phyloP scores from a whole-genome alignment of 2,329 filamentous ascomycete species.

The Monilinia fructicola region DNA sequence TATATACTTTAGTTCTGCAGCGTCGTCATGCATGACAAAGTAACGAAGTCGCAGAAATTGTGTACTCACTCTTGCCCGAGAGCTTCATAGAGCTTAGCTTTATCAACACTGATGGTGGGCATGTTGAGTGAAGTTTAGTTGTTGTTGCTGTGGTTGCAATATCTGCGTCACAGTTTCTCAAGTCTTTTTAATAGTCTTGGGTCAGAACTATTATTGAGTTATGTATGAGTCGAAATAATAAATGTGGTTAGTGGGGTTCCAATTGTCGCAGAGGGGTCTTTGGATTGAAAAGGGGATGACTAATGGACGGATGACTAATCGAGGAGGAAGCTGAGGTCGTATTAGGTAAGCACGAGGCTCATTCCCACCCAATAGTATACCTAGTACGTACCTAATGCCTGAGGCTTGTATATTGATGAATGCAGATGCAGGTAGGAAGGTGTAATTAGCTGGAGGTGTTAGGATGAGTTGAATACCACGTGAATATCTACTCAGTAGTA shows the following conservation, averaged over 20 bases:
- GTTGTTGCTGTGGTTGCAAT: neutral
- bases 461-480: too few relatives aligned
- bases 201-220: neutral
- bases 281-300: too few relatives aligned
- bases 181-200: conserved; percentile 3
- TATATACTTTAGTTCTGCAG: conserved; percentile 32
- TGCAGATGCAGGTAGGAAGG: neutral
- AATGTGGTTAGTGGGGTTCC: conserved; percentile 16
- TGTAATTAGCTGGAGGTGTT: too few relatives aligned
- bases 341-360: too few relatives aligned
- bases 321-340: too few relatives aligned
- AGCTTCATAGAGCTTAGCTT: conserved; percentile 91
- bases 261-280: conserved; percentile 21
- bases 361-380: too few relatives aligned
- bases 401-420: neutral
- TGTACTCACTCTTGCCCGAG: conserved; percentile 76
- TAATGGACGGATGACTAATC: too few relatives aligned
- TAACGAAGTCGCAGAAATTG: conserved; percentile 26
- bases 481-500: too few relatives aligned
- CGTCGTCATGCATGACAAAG: neutral
- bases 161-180: conserved; percentile 10
- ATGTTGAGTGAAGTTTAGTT: conserved; percentile 54
- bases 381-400: too few relatives aligned
- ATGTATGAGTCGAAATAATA: conserved; percentile 22
- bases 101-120: conserved; percentile 97